Percentiles rank a stretch among this genome's conserved stretches.
Evolutionary conservation across 106 monocot species (phyloP).

Genomic region (Dendrobium huoshanense): DNA sequence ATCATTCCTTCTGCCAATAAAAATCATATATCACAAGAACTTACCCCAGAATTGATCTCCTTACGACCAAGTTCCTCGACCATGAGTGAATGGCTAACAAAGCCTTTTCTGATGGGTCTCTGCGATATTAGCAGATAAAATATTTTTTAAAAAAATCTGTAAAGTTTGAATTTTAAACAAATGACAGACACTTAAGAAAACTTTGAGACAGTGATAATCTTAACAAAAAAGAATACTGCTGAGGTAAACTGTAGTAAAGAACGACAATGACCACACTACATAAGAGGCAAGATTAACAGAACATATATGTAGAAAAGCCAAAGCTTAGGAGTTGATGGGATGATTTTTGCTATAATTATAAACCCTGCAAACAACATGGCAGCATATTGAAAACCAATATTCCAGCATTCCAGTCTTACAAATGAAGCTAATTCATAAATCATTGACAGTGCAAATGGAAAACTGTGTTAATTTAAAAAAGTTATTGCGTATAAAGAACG

Average conservation of each 20-base stretch:
- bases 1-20: background rate
- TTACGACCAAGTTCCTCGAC: conserved; percentile 75
- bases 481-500: background rate
- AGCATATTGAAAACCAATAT: background rate
- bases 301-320: background rate
- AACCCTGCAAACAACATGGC: background rate
- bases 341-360: background rate
- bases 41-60: conserved; percentile 54
- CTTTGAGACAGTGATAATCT: background rate
- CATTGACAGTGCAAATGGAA: background rate
- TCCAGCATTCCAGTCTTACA: background rate
- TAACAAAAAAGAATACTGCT: background rate
- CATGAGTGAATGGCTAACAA: conserved; percentile 65
- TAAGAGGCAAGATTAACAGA: background rate
- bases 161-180: background rate
- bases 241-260: background rate
- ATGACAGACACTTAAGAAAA: background rate
- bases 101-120: conserved; percentile 85
- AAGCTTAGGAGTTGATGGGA: background rate
- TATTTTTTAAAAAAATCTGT: background rate
- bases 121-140: conserved; percentile 17
- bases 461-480: background rate
- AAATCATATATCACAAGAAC: background rate
- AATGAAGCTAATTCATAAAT: background rate
- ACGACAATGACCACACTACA: background rate